These are phyloP conservation scores for Leccinum cinnamomeum DNA, from an alignment of 1,284 basidiomycete genomes.

Conservation along the genomic window DNA sequence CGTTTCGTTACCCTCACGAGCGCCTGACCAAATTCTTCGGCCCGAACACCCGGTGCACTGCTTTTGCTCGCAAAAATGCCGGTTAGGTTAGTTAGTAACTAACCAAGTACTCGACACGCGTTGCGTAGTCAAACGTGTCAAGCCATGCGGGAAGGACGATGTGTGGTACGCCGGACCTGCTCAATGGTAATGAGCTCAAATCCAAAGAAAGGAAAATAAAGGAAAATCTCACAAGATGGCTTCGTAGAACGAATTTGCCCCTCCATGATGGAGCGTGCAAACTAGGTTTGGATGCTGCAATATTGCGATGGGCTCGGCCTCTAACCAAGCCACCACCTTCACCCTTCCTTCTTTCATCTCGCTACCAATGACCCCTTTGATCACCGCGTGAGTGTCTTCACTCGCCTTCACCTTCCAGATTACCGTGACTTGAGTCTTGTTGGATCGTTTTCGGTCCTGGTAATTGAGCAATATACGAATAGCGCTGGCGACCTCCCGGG, in stretches of 20 bases:
- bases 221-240: slow-evolving; percentile 10
- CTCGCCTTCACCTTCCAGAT: slow-evolving; percentile 10
- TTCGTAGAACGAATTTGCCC: slow-evolving; percentile 19
- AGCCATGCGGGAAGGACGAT: slow-evolving; percentile 14
- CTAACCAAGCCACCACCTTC: slow-evolving; percentile 5
- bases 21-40: slow-evolving; percentile 5
- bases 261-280: slow-evolving; percentile 17
- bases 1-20: background rate
- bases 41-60: slow-evolving; percentile 5
- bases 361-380: slow-evolving; percentile 1
- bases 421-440: background rate
- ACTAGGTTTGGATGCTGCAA: slow-evolving; percentile 14
- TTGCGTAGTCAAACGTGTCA: slow-evolving; percentile 17
- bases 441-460: background rate
- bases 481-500: slow-evolving; percentile 11
- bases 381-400: background rate
- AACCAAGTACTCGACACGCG: slow-evolving; percentile 8
- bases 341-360: background rate
- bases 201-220: background rate
- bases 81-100: background rate
- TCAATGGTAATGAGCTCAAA: background rate
- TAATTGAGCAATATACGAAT: slow-evolving; percentile 6
- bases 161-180: slow-evolving; percentile 11
- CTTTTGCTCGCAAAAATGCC: slow-evolving; percentile 14
- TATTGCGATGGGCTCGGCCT: slow-evolving; percentile 10